phyloP scores from a whole-genome alignment of 2,329 filamentous ascomycete species.

The Ascochyta viciae-villosae region DNA sequence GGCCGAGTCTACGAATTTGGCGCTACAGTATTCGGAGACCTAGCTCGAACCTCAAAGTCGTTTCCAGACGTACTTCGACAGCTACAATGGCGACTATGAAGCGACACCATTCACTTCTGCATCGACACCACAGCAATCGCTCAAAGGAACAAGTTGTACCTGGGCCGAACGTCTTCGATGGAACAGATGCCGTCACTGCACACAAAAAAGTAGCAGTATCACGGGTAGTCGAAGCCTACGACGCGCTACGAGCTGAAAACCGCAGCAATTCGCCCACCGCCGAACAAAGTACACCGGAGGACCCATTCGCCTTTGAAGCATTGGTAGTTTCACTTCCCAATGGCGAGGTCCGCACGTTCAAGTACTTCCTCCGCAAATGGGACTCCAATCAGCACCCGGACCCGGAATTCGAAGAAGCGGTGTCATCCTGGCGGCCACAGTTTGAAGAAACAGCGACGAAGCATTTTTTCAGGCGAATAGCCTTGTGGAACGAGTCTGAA shows the following conservation, averaged over 20 bases:
- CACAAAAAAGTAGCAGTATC: slow-evolving; percentile 17
- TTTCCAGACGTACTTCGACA: slow-evolving; percentile 8
- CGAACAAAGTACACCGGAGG: slow-evolving; percentile 16
- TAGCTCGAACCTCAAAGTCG: slow-evolving; percentile 7
- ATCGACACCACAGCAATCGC: slow-evolving; percentile 14
- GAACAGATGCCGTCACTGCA: slow-evolving; percentile 12
- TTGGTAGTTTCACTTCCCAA: slow-evolving; percentile 21
- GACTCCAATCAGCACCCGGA: slow-evolving; percentile 23
- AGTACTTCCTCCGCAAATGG: slow-evolving; percentile 31
- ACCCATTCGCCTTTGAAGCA: slow-evolving; percentile 24
- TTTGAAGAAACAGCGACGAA: slow-evolving; percentile 31
- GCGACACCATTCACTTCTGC: slow-evolving; percentile 18
- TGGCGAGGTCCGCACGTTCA: slow-evolving; percentile 32
- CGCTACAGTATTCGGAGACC: slow-evolving; percentile 17
- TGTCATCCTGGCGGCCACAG: slow-evolving; percentile 10
- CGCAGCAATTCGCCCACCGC: slow-evolving; percentile 11
- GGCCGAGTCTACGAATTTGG: slow-evolving; percentile 18
- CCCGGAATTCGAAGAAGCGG: slow-evolving; percentile 23
- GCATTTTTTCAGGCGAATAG: slow-evolving; percentile 32
- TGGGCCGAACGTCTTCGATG: slow-evolving; percentile 8
- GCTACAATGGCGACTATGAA: slow-evolving; percentile 17
- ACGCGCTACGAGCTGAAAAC: slow-evolving; percentile 13
- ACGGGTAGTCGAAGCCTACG: slow-evolving; percentile 18
- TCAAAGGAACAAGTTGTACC: slow-evolving; percentile 6
- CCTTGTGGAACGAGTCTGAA: slow-evolving; percentile 28